Evolutionary conservation across 345 rosid species (phyloP).

Genomic region (Pugionium cornutum): DNA sequence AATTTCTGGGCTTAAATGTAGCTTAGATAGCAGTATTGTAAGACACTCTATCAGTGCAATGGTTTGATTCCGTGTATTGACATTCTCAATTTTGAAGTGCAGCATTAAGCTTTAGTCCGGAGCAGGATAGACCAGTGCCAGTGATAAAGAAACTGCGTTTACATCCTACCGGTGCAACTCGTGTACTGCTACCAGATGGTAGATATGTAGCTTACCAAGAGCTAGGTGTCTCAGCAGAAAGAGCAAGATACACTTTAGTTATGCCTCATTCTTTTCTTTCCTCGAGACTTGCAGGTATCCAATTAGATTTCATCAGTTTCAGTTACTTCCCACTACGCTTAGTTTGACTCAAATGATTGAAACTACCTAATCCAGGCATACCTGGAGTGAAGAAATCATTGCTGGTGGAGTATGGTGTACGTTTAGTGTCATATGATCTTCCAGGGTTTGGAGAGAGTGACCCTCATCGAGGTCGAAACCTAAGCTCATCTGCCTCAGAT

Average conservation of each 20-base stretch:
- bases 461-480: slow-evolving; percentile 72
- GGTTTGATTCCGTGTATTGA: slow-evolving; percentile 17
- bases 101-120: slow-evolving; percentile 58
- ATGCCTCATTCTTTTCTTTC: slow-evolving; percentile 80
- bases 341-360: slow-evolving; percentile 5
- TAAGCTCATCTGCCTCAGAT: slow-evolving; percentile 81
- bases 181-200: slow-evolving; percentile 80
- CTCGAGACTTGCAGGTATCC: slow-evolving; percentile 77
- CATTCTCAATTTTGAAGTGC: slow-evolving; percentile 36
- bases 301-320: neutral
- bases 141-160: slow-evolving; percentile 56
- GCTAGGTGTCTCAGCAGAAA: slow-evolving; percentile 66
- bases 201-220: slow-evolving; percentile 75
- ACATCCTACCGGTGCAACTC: slow-evolving; percentile 71
- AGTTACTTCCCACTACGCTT: slow-evolving; percentile 7
- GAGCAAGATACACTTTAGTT: slow-evolving; percentile 71
- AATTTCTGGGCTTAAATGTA: neutral
- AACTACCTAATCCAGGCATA: slow-evolving; percentile 52
- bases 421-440: slow-evolving; percentile 82
- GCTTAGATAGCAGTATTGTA: neutral
- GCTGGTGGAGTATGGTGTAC: slow-evolving; percentile 78
- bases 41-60: neutral
- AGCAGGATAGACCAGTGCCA: slow-evolving; percentile 38
- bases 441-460: slow-evolving; percentile 99
- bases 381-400: slow-evolving; percentile 73